These are phyloP conservation scores for Dothistroma septosporum DNA, from an alignment of 2,329 filamentous ascomycete species.

Conservation along the genomic window DNA sequence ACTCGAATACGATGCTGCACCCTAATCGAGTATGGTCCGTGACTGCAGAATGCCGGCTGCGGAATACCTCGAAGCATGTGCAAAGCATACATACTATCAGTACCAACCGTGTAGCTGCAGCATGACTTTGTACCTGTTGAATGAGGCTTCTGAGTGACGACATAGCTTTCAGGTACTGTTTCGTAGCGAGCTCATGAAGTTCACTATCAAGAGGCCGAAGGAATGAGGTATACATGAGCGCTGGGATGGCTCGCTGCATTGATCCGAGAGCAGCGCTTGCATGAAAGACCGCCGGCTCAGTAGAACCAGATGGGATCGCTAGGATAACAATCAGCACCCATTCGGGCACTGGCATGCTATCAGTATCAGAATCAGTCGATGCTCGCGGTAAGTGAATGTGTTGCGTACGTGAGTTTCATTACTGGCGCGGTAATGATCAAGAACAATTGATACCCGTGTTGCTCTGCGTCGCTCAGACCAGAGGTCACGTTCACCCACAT, in stretches of 20 bases:
- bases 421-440: background rate
- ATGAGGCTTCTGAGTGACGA: background rate
- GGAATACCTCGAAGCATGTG: background rate
- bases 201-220: background rate
- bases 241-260: background rate
- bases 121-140: background rate
- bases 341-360: background rate
- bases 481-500: background rate
- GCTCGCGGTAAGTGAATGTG: background rate
- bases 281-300: background rate
- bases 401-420: background rate
- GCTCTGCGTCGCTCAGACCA: background rate
- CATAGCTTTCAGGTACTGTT: background rate
- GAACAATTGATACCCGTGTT: background rate
- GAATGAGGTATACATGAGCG: background rate
- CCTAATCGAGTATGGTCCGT: background rate
- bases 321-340: background rate
- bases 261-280: background rate
- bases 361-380: background rate
- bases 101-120: background rate
- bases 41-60: background rate
- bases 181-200: background rate
- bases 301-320: background rate
- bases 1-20: background rate
- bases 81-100: background rate